Base-by-base conservation (phyloP, 345 rosid genomes). In the Eucalyptus pumila region DNA sequence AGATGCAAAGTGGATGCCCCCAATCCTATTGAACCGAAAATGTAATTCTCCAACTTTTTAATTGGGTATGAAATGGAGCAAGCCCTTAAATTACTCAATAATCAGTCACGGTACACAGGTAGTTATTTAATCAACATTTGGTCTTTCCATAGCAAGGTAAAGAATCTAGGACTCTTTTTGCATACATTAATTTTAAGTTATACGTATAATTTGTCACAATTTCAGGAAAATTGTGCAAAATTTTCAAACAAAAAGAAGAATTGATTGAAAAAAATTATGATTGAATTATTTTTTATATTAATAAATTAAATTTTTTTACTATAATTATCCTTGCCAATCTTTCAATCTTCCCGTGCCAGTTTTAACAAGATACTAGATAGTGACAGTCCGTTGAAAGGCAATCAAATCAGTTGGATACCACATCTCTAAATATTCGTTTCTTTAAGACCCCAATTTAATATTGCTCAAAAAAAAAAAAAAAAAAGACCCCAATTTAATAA, bases 281-380 rank as follows among this genome's bases (percentile, higher is more conserved):
- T 0, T 9, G 2, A 34, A 69, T 34, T 32, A 9, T 8, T 11
- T 7, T 69, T 0, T 1, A 0, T n/a, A 34, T 16, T 16, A 34
- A 69, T 9, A 69, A 16, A 69, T 32, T 15, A 15, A 32, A 9
- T 0, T 0, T 0, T 69, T 32, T 34, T 9, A 19, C 0, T 13
- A 34, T 5, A 69, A 69, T 3, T 34, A 32, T 34, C 80, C 24
- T 8, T 2, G 5, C 76, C 9, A 65, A n/a, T 65, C 40, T 14
- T 15, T n/a, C 16, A 15, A 34, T 8, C 19, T 65, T 65, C 76
- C 19, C 76, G 19, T 65, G 40, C 37, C 9, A 4, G 10, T 65
- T n/a, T 65, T 30, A 8, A 52, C 1, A 52, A 52, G 58, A 65
- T 65, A 65, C 10, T 52, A 30, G 34, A 34, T 16, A 16, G 80